These are phyloP conservation scores for Cladosporium sp. DNA, from an alignment of 2,329 filamentous ascomycete genomes.

Conservation along the genomic window DNA sequence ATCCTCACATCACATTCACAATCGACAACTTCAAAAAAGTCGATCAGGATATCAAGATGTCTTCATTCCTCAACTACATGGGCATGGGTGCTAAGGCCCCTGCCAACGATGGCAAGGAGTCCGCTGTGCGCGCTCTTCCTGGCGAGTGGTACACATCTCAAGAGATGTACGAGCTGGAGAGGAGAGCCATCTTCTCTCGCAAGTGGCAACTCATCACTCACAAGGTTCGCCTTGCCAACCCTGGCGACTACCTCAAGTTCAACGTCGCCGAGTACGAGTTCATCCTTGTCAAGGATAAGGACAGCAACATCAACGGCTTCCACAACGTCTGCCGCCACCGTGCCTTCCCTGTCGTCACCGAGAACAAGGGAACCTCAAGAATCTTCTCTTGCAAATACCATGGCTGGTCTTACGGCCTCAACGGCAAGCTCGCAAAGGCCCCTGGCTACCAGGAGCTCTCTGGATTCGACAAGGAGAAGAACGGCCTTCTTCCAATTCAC, in stretches of 20 bases:
- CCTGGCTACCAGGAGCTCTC: conserved; percentile 53
- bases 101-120: conserved; percentile 22
- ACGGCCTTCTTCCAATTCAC: conserved; percentile 53
- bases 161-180: conserved; percentile 55
- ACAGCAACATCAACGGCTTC: conserved; percentile 53
- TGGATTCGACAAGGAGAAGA: conserved; percentile 53
- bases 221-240: conserved; percentile 45
- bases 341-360: conserved; percentile 54
- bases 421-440: conserved; percentile 55
- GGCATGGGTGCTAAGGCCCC: conserved; percentile 29
- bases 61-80: conserved; percentile 30
- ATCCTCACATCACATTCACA: conserved; percentile 5
- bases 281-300: conserved; percentile 47
- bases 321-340: conserved; percentile 61
- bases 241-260: conserved; percentile 55
- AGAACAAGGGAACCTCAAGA: conserved; percentile 46
- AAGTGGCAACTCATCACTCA: conserved; percentile 55
- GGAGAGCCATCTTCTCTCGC: conserved; percentile 53
- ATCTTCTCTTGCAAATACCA: conserved; percentile 59
- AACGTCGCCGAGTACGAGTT: conserved; percentile 54
- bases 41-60: background rate
- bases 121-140: conserved; percentile 42
- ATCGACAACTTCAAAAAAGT: background rate
- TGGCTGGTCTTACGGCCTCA: conserved; percentile 58
- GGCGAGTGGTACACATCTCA: conserved; percentile 49